A percentile compares a stretch with the other conserved stretches of the same genome.
These are phyloP conservation scores for Ceratobasidium sp. DNA, from an alignment of 1,284 basidiomycete species.

Conservation along the genomic window DNA sequence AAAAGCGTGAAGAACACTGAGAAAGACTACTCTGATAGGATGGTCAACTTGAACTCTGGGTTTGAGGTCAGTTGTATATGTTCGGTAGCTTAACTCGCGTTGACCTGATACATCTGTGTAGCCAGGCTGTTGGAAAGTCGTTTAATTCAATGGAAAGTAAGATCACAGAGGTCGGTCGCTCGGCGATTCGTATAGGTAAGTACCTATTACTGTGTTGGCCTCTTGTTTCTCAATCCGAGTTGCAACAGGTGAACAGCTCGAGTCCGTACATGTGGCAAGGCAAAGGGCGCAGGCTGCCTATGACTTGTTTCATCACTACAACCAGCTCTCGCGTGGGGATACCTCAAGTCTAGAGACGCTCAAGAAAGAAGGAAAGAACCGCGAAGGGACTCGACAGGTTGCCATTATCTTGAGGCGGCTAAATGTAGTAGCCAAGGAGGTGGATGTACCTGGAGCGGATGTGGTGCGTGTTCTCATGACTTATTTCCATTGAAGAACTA, in stretches of 20 bases:
- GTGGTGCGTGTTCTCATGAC: slow-evolving; percentile 63
- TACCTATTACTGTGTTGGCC: slow-evolving; percentile 20
- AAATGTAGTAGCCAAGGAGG: slow-evolving; percentile 89
- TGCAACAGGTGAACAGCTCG: slow-evolving; percentile 87
- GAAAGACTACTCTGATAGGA: slow-evolving; percentile 92
- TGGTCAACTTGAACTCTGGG: slow-evolving; percentile 89
- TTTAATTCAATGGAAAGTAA: slow-evolving; percentile 86
- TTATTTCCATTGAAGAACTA: not conserved
- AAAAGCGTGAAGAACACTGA: slow-evolving; percentile 91
- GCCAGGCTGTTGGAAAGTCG: slow-evolving; percentile 80
- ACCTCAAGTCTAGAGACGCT: slow-evolving; percentile 80
- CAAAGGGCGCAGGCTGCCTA: slow-evolving; percentile 94
- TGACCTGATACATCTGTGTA: slow-evolving; percentile 30
- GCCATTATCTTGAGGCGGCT: slow-evolving; percentile 91
- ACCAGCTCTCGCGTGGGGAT: slow-evolving; percentile 89
- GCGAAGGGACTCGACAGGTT: slow-evolving; percentile 87
- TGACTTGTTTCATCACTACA: slow-evolving; percentile 95
- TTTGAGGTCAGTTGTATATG: slow-evolving; percentile 75
- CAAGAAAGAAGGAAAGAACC: slow-evolving; percentile 76
- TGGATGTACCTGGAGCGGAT: slow-evolving; percentile 83
- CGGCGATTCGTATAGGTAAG: slow-evolving; percentile 92
- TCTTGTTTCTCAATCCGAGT: slow-evolving; percentile 37
- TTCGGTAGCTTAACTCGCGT: slow-evolving; percentile 19
- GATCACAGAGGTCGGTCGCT: slow-evolving; percentile 94
- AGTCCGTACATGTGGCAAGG: slow-evolving; percentile 91